Evolutionary conservation across 2,329 filamentous ascomycete species (phyloP).

Genomic region (Scedosporium aurantiacum): DNA sequence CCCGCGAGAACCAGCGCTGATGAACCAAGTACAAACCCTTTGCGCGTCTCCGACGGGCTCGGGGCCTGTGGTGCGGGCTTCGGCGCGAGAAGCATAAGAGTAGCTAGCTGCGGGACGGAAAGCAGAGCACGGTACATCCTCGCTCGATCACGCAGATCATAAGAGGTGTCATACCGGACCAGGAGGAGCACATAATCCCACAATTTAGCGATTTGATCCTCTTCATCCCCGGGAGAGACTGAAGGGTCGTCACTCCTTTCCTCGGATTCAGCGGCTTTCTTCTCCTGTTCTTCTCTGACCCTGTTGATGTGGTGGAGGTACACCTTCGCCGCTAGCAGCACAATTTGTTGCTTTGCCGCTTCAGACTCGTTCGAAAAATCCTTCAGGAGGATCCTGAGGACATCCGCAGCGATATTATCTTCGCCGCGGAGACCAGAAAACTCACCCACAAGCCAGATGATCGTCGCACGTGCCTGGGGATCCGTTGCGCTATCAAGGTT

Average conservation of each 20-base stretch:
- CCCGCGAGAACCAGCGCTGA: slow-evolving; percentile 75
- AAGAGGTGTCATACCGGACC: slow-evolving; percentile 86
- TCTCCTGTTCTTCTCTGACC: slow-evolving; percentile 32
- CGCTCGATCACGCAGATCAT: slow-evolving; percentile 84
- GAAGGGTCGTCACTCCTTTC: slow-evolving; percentile 18
- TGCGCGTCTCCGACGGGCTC: slow-evolving; percentile 75
- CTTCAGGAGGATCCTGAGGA: slow-evolving; percentile 76
- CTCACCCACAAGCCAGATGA: slow-evolving; percentile 95
- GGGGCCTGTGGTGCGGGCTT: slow-evolving; percentile 89
- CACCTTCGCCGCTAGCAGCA: slow-evolving; percentile 89
- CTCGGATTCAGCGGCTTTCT: slow-evolving; percentile 20
- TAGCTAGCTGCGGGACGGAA: slow-evolving; percentile 74
- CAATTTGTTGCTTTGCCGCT: slow-evolving; percentile 78
- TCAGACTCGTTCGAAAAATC: slow-evolving; percentile 78
- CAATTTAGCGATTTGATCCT: slow-evolving; percentile 62
- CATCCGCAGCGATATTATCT: slow-evolving; percentile 86
- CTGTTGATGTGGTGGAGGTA: slow-evolving; percentile 80
- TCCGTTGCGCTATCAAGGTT: slow-evolving; percentile 84
- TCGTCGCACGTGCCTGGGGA: slow-evolving; percentile 80
- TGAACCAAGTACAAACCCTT: slow-evolving; percentile 69
- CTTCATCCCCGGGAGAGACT: slow-evolving; percentile 24
- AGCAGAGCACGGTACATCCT: slow-evolving; percentile 81
- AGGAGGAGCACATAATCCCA: slow-evolving; percentile 81
- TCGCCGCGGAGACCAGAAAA: slow-evolving; percentile 71
- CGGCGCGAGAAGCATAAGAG: slow-evolving; percentile 79